Evolutionary conservation across 768 basidiomycete species (phyloP), one percentile per base, ranked within the genome.

Genomic region (Boletales sp.): DNA sequence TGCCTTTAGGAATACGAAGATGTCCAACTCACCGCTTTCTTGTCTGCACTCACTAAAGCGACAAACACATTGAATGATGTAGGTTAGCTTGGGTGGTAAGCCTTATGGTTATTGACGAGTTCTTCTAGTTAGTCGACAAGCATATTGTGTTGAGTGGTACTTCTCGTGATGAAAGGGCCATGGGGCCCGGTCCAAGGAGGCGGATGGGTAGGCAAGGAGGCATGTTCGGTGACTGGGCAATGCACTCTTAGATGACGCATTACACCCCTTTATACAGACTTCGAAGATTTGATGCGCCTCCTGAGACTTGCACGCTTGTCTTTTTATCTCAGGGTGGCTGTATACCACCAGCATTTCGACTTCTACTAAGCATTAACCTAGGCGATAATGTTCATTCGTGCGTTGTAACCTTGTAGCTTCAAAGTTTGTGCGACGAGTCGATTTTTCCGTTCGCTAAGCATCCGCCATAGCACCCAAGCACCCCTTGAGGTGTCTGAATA

Each of bases 41-140:
- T 99, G 12, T 85, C 92, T 1, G 82, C 84, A 13, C 69, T 99
- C 51, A 97, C 94, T 8, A 94, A 94, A 69, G 88, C 90, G 29
- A 78, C 94, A 14, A 86, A 86, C 56, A 81, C 86, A 10, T 69
- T 97, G 50, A 97, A 94, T 64, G 92, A 95, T 59, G 94, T 95
- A 62, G 60, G 90, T 60, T 30, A 6, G 12, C 38, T 38, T 24
- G 13, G 30, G 34, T n/a, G 31, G 31, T 19, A 19, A 21, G 5
- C 7, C 13, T 17, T 30, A 17, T 15, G 15, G 12, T 45, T 21
- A 47, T 47, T 57, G 34, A 65, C 40, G 13, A 42, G 39, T 15
- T 15, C 12, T 14, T 24, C 10, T 47, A 79, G 90, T 76, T 92
- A 48, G 88, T 92, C 29, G 90, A 92, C 64, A 91, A 87, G 55